Conservation (phyloP, 2,329 filamentous ascomycete genomes). For the Colletotrichum higginsianum region DNA sequence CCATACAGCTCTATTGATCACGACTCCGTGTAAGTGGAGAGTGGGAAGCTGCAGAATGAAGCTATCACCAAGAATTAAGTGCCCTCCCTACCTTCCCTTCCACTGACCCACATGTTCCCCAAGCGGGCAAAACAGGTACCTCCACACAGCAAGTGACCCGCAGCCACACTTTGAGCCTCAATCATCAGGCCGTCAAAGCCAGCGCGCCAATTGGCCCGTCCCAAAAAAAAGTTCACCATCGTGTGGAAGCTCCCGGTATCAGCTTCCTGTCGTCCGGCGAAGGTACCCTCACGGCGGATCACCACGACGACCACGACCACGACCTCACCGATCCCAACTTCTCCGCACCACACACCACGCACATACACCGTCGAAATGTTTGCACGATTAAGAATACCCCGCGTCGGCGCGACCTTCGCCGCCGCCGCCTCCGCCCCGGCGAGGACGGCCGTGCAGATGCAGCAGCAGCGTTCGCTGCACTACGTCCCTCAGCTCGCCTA, state of each 20-base stretch:
- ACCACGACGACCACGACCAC: constrained; percentile 10
- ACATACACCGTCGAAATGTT: constrained; percentile 60
- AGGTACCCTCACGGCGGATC: constrained; percentile 32
- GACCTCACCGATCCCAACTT: neutral
- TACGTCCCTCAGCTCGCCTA: constrained; percentile 62
- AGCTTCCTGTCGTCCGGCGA: constrained; percentile 26
- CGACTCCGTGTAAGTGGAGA: neutral
- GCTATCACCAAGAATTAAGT: constrained; percentile 25
- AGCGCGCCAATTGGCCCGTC: constrained; percentile 33
- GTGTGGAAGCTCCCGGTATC: constrained; percentile 35
- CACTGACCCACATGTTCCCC: constrained; percentile 14
- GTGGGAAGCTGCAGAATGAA: constrained; percentile 17
- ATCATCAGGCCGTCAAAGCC: constrained; percentile 36
- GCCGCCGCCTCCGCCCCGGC: constrained; percentile 42
- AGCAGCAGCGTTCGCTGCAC: constrained; percentile 59
- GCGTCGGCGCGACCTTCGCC: constrained; percentile 51
- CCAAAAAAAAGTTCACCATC: constrained; percentile 43
- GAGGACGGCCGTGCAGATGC: constrained; percentile 53
- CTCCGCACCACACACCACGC: constrained; percentile 44
- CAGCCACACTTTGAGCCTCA: constrained; percentile 28
- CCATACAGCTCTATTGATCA: neutral
- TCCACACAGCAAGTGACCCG: constrained; percentile 1
- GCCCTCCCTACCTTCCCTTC: neutral
- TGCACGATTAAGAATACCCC: constrained; percentile 68
- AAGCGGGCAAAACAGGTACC: constrained; percentile 20